A percentile compares a stretch with the other conserved stretches of the same genome.
phyloP scores from a whole-genome alignment of 805 yeast species.

The Myxozyma melibiosi region DNA sequence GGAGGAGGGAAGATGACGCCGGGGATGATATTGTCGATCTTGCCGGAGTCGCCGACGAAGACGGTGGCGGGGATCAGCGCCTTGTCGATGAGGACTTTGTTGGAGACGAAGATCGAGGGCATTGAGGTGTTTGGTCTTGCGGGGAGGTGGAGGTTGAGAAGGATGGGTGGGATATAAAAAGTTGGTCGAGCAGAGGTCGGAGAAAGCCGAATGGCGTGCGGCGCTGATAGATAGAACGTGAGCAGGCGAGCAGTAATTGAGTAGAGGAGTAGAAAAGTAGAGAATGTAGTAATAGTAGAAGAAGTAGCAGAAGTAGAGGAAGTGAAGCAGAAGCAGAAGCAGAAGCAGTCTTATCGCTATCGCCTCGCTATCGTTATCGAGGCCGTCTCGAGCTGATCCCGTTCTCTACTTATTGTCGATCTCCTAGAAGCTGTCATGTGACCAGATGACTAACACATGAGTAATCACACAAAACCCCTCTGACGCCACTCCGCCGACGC shows the following conservation, averaged over 20 bases:
- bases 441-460: neutral
- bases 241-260: too few species aligned
- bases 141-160: neutral
- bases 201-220: conserved; percentile 11
- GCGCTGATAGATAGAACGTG: neutral
- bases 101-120: conserved; percentile 34
- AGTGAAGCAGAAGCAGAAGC: too few species aligned
- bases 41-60: conserved; percentile 49
- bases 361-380: too few species aligned
- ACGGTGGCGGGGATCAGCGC: conserved; percentile 38
- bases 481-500: neutral
- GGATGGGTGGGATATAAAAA: neutral
- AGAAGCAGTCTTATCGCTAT: too few species aligned
- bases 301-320: too few species aligned
- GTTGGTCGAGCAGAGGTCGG: conserved; percentile 2
- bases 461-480: neutral
- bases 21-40: conserved; percentile 54
- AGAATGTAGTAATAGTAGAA: too few species aligned
- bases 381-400: too few species aligned
- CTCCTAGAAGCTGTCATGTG: too few species aligned
- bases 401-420: too few species aligned
- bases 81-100: conserved; percentile 34
- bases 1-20: conserved; percentile 30
- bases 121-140: neutral
- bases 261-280: too few species aligned